A percentile compares a stretch with the other conserved stretches of the same genome.
Evolutionary conservation across 2,329 filamentous ascomycete species (phyloP).

Genomic region (Sporothrix globosa): DNA sequence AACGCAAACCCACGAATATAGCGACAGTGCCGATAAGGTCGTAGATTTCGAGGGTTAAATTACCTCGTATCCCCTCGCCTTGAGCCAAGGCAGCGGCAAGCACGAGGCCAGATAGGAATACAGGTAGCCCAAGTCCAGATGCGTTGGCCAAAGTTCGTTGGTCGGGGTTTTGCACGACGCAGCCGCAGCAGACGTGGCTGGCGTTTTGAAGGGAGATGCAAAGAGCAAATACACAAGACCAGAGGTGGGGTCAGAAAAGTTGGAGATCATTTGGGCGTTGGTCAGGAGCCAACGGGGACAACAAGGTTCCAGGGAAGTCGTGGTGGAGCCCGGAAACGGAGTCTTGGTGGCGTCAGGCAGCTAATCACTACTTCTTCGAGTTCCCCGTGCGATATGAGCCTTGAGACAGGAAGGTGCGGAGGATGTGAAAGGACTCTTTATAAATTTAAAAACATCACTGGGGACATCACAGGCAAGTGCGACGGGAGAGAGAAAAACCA

Average conservation of each 20-base stretch:
- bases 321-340: slow-evolving; percentile 20
- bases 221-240: not conserved
- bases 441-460: not conserved
- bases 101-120: not conserved
- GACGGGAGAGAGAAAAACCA: not conserved
- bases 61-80: slow-evolving; percentile 15
- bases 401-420: not conserved
- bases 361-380: not conserved
- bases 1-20: slow-evolving; percentile 15
- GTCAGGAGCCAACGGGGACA: slow-evolving; percentile 2
- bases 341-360: slow-evolving; percentile 7
- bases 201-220: slow-evolving; percentile 14
- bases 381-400: too few relatives aligned
- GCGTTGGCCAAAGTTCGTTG: not conserved
- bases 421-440: not conserved
- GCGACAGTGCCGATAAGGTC: slow-evolving; percentile 17
- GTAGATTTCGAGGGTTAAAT: slow-evolving; percentile 8
- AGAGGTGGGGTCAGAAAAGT: slow-evolving; percentile 5
- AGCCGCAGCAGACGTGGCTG: slow-evolving; percentile 16
- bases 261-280: not conserved
- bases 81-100: not conserved
- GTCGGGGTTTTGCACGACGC: slow-evolving; percentile 18
- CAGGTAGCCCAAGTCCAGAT: slow-evolving; percentile 13
- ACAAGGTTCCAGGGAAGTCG: slow-evolving; percentile 1
- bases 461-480: not conserved